These are phyloP conservation scores for Microbotryum violaceum DNA, from an alignment of 1,284 basidiomycete species.

Conservation along the genomic window DNA sequence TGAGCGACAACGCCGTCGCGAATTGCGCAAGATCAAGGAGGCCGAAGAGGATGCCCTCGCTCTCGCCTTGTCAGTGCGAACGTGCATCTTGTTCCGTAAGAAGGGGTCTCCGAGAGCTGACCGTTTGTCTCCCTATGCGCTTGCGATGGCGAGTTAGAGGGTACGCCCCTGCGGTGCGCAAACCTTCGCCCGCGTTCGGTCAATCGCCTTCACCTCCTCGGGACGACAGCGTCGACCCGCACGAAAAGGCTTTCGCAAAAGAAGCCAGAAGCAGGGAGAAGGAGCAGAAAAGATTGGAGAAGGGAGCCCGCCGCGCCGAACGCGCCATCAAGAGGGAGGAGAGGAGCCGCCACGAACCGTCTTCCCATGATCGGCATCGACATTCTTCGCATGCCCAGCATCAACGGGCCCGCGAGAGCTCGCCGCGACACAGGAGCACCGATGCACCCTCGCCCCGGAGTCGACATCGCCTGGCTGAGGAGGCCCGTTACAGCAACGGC, in stretches of 20 bases:
- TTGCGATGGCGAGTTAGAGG: background rate
- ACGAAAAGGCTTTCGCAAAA: slow-evolving; percentile 10
- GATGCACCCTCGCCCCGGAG: too few relatives aligned
- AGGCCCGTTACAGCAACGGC: too few relatives aligned
- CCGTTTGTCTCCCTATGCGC: background rate
- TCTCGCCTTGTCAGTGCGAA: slow-evolving; percentile 28
- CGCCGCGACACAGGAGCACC: too few relatives aligned
- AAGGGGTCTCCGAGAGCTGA: background rate
- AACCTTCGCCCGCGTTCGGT: slow-evolving; percentile 5
- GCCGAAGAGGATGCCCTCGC: slow-evolving; percentile 34
- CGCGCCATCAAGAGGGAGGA: slow-evolving; percentile 2
- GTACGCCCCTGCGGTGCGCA: slow-evolving; percentile 4
- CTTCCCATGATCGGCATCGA: too few relatives aligned
- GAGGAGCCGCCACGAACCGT: background rate
- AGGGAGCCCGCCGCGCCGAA: slow-evolving; percentile 14
- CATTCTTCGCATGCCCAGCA: too few relatives aligned
- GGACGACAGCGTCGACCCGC: slow-evolving; percentile 7
- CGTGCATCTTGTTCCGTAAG: background rate
- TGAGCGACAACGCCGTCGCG: slow-evolving; percentile 21
- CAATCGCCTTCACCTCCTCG: slow-evolving; percentile 6
- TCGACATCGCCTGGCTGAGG: too few relatives aligned
- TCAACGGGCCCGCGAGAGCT: too few relatives aligned
- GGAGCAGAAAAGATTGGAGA: slow-evolving; percentile 13
- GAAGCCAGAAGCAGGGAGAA: slow-evolving; percentile 10
- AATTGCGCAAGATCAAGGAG: slow-evolving; percentile 31